Percentiles rank a stretch among this genome's conserved stretches.
Evolutionary conservation across 176 grass and related monocot species (phyloP).

Genomic region (Coix lacrymajobi): DNA sequence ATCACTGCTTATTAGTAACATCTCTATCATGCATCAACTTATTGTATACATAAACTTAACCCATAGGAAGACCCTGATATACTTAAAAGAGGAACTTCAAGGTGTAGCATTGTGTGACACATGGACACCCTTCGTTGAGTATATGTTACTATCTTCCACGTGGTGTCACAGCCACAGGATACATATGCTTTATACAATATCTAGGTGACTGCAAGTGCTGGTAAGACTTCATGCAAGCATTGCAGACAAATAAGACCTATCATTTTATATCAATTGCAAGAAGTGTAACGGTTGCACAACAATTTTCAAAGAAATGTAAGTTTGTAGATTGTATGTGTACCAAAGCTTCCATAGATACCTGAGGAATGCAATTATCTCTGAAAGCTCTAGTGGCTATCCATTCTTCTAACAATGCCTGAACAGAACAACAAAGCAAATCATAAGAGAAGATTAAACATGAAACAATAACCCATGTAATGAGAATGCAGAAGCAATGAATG

Average conservation of each 20-base stretch:
- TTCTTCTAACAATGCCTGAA: constrained; percentile 95
- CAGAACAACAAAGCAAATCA: constrained; percentile 29
- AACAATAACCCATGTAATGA: constrained; percentile 10
- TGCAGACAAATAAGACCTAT: neutral
- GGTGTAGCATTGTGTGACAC: neutral
- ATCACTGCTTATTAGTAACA: neutral
- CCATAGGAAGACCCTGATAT: neutral
- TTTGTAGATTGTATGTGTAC: neutral
- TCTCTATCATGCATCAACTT: neutral
- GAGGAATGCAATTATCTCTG: constrained; percentile 64
- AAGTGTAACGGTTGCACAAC: neutral
- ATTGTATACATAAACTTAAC: neutral
- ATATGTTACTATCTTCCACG: neutral
- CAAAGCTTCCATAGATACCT: constrained; percentile 46
- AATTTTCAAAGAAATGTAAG: neutral
- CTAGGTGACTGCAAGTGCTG: neutral
- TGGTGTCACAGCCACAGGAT: neutral
- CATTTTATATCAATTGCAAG: neutral
- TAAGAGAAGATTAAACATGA: constrained; percentile 4
- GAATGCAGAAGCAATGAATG: neutral
- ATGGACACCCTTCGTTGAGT: neutral
- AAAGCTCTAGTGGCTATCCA: constrained; percentile 86
- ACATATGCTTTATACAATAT: neutral
- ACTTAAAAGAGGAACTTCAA: neutral
- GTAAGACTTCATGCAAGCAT: neutral